Conservation (phyloP, 2,329 filamentous ascomycete species). For the Epichloe bromicola region DNA sequence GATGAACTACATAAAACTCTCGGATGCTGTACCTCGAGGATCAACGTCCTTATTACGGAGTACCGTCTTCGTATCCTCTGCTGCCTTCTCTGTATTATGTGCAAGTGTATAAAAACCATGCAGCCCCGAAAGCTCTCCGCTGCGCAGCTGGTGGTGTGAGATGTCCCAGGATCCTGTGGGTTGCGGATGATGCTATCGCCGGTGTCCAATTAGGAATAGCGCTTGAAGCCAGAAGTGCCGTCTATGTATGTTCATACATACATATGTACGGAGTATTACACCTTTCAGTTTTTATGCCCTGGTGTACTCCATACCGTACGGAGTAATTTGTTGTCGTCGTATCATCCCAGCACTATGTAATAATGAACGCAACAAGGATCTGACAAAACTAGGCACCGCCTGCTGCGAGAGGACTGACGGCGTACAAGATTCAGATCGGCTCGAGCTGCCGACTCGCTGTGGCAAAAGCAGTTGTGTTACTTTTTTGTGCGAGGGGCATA, state of each 20-base stretch:
- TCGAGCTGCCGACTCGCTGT: slow-evolving; percentile 2
- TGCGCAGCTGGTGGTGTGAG: neutral
- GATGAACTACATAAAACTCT: no score
- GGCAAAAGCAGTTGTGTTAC: neutral
- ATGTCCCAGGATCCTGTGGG: neutral
- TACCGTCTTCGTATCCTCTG: no score
- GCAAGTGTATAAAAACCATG: no score
- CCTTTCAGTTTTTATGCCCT: no score
- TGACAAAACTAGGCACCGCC: neutral
- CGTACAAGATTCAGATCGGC: slow-evolving; percentile 2
- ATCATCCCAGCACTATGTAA: neutral
- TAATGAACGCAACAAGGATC: neutral
- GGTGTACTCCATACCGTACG: no score
- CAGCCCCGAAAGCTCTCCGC: no score
- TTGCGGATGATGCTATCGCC: neutral
- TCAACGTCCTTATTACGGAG: no score
- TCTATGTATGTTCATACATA: neutral
- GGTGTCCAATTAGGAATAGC: neutral
- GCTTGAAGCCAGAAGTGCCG: neutral
- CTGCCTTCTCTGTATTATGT: no score
- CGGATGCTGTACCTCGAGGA: no score
- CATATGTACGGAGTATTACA: neutral
- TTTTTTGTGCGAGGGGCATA: neutral
- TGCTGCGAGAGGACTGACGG: slow-evolving; percentile 1
- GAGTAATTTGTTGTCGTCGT: neutral